These are phyloP conservation scores for Phytophthora idaei DNA, from an alignment of 352 stramenopile genomes.

Conservation along the genomic window DNA sequence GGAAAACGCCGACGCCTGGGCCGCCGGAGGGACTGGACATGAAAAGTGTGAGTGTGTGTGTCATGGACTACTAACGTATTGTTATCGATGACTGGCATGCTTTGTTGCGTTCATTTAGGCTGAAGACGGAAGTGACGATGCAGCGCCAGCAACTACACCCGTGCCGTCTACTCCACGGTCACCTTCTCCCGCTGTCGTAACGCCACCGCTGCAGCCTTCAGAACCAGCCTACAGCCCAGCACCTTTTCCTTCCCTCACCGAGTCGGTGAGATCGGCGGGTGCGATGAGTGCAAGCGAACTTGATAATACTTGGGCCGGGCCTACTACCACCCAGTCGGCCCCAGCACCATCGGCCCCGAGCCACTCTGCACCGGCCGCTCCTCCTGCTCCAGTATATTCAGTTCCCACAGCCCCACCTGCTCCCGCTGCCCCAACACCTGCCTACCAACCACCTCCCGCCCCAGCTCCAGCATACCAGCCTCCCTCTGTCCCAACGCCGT, in stretches of 20 bases:
- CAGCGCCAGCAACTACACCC: slow-evolving; percentile 1
- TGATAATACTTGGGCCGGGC: slow-evolving; percentile 27
- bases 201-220: slow-evolving; percentile 14
- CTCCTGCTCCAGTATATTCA: slow-evolving; percentile 18
- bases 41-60: slow-evolving; percentile 34
- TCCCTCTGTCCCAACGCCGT: slow-evolving; percentile 19
- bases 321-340: slow-evolving; percentile 9
- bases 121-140: slow-evolving; percentile 24
- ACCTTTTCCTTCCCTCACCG: slow-evolving; percentile 61
- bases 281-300: slow-evolving; percentile 37
- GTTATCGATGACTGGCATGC: background rate
- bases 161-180: slow-evolving; percentile 15
- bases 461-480: slow-evolving; percentile 13
- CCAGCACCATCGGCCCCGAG: slow-evolving; percentile 14
- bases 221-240: slow-evolving; percentile 8
- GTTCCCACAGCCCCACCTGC: slow-evolving; percentile 9
- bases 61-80: background rate
- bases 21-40: slow-evolving; percentile 61
- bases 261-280: slow-evolving; percentile 45
- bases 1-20: slow-evolving; percentile 79
- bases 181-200: slow-evolving; percentile 20
- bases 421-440: slow-evolving; percentile 11
- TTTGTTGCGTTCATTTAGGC: slow-evolving; percentile 11
- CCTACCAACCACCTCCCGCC: slow-evolving; percentile 26
- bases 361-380: slow-evolving; percentile 22